These are phyloP conservation scores for Fusarium verrucosum DNA, from an alignment of 2,329 filamentous ascomycete species.

Conservation along the genomic window DNA sequence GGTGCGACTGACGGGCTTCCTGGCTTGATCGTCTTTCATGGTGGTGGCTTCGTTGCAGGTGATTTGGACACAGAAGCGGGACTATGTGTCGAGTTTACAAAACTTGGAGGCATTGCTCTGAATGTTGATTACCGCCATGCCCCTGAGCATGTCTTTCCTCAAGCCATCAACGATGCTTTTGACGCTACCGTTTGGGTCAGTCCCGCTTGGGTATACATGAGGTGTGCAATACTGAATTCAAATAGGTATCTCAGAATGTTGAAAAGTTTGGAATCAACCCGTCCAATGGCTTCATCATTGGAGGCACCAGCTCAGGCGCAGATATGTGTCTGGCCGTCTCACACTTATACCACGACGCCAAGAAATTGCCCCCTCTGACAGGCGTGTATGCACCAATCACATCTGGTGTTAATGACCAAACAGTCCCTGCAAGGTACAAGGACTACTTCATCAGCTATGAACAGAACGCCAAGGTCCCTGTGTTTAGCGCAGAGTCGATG, in stretches of 20 bases:
- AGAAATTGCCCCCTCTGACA: constrained; percentile 39
- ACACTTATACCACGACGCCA: constrained; percentile 34
- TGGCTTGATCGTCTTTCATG: constrained; percentile 43
- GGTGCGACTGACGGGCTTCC: constrained; percentile 31
- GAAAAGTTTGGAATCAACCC: constrained; percentile 40
- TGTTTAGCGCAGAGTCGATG: constrained; percentile 38
- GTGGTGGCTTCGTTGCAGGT: constrained; percentile 42
- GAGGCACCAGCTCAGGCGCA: constrained; percentile 44
- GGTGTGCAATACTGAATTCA: not conserved
- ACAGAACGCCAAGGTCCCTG: constrained; percentile 40
- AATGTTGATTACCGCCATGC: constrained; percentile 45
- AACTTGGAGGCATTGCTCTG: constrained; percentile 42
- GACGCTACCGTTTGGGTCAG: constrained; percentile 44
- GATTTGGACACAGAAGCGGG: constrained; percentile 39
- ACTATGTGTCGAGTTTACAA: constrained; percentile 41
- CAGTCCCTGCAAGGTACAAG: constrained; percentile 44
- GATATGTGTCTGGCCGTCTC: constrained; percentile 44
- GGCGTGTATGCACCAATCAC: constrained; percentile 42
- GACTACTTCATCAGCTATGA: constrained; percentile 43
- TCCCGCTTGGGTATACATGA: not conserved
- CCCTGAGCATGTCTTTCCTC: constrained; percentile 45
- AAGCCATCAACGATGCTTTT: constrained; percentile 43
- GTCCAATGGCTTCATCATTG: constrained; percentile 35
- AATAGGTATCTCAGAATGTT: constrained; percentile 32
- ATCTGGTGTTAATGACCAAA: constrained; percentile 31